Conservation (phyloP, 805 yeast species). For the Starmerella vaccinii region DNA sequence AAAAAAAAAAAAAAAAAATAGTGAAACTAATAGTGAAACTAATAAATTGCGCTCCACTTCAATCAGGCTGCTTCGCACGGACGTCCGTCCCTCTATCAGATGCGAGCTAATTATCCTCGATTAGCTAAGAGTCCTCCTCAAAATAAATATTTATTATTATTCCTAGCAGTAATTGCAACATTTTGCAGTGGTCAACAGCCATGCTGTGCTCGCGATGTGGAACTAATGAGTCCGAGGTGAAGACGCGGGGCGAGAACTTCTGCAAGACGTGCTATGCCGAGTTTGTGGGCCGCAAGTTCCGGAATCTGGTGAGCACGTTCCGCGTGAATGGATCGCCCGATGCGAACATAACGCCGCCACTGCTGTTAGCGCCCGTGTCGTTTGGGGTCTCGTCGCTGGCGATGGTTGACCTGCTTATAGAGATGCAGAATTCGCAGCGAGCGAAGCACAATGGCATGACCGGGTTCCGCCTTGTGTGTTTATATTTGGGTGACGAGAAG, state of each 20-base stretch:
- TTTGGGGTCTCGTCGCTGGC: constrained; percentile 61
- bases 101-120: not conserved
- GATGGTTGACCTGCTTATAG: constrained; percentile 53
- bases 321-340: constrained; percentile 50
- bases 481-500: constrained; percentile 33
- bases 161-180: not conserved
- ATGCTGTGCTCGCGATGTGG: constrained; percentile 5
- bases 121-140: not conserved
- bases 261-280: constrained; percentile 57
- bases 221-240: constrained; percentile 1
- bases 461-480: constrained; percentile 53
- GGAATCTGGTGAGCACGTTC: constrained; percentile 70
- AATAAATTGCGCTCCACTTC: not conserved
- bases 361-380: constrained; percentile 40
- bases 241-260: constrained; percentile 47
- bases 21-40: not conserved
- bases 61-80: not conserved
- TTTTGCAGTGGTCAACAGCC: not conserved
- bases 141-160: not conserved
- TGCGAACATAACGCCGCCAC: constrained; percentile 35
- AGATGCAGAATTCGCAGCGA: constrained; percentile 52
- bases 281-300: constrained; percentile 68
- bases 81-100: too few relatives aligned
- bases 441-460: constrained; percentile 50
- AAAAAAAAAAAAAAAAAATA: too few relatives aligned